These are phyloP conservation scores for Discostella stelligera DNA, from an alignment of 352 stramenopile species.

Conservation along the genomic window DNA sequence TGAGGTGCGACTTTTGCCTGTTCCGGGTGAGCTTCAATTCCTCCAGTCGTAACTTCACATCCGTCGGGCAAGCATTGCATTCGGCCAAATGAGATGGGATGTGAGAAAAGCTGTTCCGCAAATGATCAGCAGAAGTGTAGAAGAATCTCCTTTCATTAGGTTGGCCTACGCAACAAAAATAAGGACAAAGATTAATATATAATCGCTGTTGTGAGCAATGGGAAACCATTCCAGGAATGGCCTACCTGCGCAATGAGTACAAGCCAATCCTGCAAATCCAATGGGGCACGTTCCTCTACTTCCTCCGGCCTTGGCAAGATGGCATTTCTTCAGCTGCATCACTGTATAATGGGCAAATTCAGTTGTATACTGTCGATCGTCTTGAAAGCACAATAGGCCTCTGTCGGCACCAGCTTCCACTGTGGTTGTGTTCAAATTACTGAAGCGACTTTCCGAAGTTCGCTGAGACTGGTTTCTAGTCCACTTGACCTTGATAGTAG, in stretches of 20 bases:
- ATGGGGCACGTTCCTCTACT: conserved; percentile 41
- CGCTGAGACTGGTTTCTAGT: conserved; percentile 8
- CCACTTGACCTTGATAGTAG: conserved; percentile 45
- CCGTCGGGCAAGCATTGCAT: conserved; percentile 33
- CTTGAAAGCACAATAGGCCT: conserved; percentile 29
- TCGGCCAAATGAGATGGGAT: conserved; percentile 49
- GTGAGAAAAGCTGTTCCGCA: conserved; percentile 59
- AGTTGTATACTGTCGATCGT: conserved; percentile 48
- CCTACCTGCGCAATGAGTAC: conserved; percentile 34
- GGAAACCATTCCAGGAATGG: background rate
- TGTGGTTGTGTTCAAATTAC: conserved; percentile 1
- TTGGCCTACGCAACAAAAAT: background rate
- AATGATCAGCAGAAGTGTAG: conserved; percentile 54
- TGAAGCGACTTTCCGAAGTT: conserved; percentile 14
- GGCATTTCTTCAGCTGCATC: conserved; percentile 48
- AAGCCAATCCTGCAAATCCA: conserved; percentile 50
- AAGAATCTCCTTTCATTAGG: conserved; percentile 51
- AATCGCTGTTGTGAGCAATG: background rate
- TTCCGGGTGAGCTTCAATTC: conserved; percentile 44
- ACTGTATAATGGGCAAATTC: conserved; percentile 54
- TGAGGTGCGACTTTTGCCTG: conserved; percentile 53
- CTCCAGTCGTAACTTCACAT: conserved; percentile 45
- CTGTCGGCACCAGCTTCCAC: conserved; percentile 45
- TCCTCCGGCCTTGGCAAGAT: conserved; percentile 50
- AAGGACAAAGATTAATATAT: background rate